Evolutionary conservation across 306 rosid genomes (phyloP), one percentile per base, ranked within the genome.

Genomic region (Prosopis cineraria): DNA sequence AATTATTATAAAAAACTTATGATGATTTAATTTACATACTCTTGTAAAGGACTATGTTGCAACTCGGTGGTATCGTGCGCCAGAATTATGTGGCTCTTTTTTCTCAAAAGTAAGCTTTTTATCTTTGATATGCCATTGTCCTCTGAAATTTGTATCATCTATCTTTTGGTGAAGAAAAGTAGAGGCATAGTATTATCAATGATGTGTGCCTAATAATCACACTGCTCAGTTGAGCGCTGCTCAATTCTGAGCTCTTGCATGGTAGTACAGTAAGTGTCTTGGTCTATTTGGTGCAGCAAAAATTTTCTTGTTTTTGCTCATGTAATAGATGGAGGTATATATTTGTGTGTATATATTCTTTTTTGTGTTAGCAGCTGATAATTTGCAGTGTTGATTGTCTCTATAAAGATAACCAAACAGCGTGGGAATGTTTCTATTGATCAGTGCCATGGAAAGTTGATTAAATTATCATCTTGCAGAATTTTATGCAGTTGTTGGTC

Each of bases 11-110:
- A 77, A 43, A 81, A 62, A 55, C 9, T 53, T 68, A 48, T 79
- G 59, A 82, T 81, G 62, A 86, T 74, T 76, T 36, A 71, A 30
- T 39, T 80, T 58, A 66, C 76, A 34, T 73, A 52, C 68, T 81
- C 70, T 74, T 68, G 5, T 76, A 67, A 74, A 94, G 98, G 98
- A 94, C 74, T 94, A 94, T 68, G 98, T 94, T 81, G 98, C 97
- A 70, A 94, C 98, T 76, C 91, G 97, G 48, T 94, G 98, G 98
- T 94, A 94, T 77, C 95, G 97, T 74, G 98, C 98, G 71, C 98
- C 97, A 37, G 97, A 94, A 74, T 91, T 94, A 33, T 94, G 98
- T 29, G 98, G 98, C 27, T 94, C 98, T 39, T 94, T 94, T 83
- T 94, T 94, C 91, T 94, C 98, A 13, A 94, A 94, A 82, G 98